Evolutionary conservation across 2,329 filamentous ascomycete species (phyloP).

Genomic region (Colletotrichum euphorbiae): DNA sequence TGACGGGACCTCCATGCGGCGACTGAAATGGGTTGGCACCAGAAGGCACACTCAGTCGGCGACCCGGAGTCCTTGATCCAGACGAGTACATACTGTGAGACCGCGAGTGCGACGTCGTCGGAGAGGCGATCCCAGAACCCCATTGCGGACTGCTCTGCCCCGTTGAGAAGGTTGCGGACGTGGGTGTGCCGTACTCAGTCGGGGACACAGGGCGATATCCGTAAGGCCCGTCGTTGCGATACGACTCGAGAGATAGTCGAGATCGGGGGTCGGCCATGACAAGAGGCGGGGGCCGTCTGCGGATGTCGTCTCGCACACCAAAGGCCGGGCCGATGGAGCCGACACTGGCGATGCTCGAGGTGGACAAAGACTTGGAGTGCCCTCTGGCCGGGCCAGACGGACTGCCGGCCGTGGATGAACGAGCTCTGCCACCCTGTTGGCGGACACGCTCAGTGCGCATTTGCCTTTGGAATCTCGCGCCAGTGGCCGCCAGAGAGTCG

Average conservation of each 20-base stretch:
- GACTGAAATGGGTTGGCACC: conserved; percentile 79
- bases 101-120: conserved; percentile 75
- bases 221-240: conserved; percentile 73
- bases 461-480: conserved; percentile 91
- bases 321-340: conserved; percentile 75
- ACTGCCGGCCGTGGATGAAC: conserved; percentile 82
- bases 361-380: conserved; percentile 86
- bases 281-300: conserved; percentile 82
- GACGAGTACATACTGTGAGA: conserved; percentile 77
- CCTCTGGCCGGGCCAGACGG: conserved; percentile 77
- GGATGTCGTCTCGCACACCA: conserved; percentile 72
- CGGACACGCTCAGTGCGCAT: conserved; percentile 88
- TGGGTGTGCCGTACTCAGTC: conserved; percentile 83
- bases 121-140: conserved; percentile 76
- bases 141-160: conserved; percentile 83
- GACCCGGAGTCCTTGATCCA: conserved; percentile 73
- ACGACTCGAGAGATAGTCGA: conserved; percentile 75
- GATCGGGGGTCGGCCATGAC: conserved; percentile 83
- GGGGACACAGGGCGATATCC: conserved; percentile 76
- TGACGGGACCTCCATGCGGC: conserved; percentile 66
- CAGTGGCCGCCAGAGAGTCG: conserved; percentile 92
- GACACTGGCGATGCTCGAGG: conserved; percentile 86
- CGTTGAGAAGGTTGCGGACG: conserved; percentile 83
- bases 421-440: conserved; percentile 76
- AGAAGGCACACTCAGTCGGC: conserved; percentile 86